These are phyloP conservation scores for Capillidium rhysosporum DNA, from an alignment of 371 early-diverging fungal species.

Conservation along the genomic window DNA sequence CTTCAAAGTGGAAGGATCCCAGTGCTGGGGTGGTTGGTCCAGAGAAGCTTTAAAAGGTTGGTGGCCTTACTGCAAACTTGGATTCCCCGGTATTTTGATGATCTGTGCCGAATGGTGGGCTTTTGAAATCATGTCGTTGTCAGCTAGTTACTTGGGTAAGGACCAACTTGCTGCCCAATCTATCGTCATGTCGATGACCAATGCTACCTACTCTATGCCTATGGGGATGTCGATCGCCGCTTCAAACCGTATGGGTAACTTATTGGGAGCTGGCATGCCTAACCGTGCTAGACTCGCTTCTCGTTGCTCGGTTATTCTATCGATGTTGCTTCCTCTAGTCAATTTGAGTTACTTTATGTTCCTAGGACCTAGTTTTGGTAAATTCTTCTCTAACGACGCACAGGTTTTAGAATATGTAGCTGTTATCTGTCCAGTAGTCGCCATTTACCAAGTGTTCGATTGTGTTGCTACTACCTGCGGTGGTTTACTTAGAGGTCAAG, in stretches of 20 bases:
- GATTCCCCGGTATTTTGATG: slow-evolving; percentile 39
- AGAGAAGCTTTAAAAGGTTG: slow-evolving; percentile 34
- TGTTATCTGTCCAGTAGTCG: slow-evolving; percentile 46
- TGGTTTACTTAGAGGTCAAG: slow-evolving; percentile 4
- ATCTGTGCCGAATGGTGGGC: slow-evolving; percentile 56
- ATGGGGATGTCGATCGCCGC: slow-evolving; percentile 35
- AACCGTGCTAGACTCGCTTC: slow-evolving; percentile 12
- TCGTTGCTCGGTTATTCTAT: slow-evolving; percentile 21
- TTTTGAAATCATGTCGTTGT: slow-evolving; percentile 48
- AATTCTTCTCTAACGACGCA: slow-evolving; percentile 43
- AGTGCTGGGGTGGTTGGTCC: slow-evolving; percentile 76
- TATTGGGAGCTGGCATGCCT: slow-evolving; percentile 23
- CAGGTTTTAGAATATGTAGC: slow-evolving; percentile 47
- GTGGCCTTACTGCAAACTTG: slow-evolving; percentile 40
- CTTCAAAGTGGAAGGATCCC: slow-evolving; percentile 35
- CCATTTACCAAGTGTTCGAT: slow-evolving; percentile 44
- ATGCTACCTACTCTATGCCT: slow-evolving; percentile 43
- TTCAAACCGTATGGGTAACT: slow-evolving; percentile 56
- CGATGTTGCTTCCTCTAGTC: slow-evolving; percentile 17
- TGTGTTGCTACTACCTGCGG: background rate
- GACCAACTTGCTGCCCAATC: slow-evolving; percentile 65
- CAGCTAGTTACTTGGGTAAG: slow-evolving; percentile 55
- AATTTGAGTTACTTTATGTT: slow-evolving; percentile 17
- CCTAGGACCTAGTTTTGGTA: slow-evolving; percentile 13
- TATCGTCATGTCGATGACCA: slow-evolving; percentile 44